Base-by-base conservation (phyloP, 495 filamentous ascomycete genomes). In the Talaromyces adpressus region DNA sequence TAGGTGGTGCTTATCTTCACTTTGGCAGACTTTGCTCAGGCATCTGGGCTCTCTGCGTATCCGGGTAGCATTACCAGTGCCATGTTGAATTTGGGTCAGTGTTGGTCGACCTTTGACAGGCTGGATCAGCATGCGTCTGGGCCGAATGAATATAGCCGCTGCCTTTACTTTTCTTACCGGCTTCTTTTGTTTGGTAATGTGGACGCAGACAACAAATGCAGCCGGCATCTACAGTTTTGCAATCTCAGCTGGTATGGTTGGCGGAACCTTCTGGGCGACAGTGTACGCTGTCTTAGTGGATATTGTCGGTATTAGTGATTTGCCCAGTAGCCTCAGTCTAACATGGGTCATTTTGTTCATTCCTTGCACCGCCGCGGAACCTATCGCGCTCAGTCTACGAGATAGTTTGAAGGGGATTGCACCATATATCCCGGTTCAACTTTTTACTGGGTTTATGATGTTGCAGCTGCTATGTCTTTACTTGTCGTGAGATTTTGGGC, bases 1-100 rank as follows among this genome's bases (percentile, higher is more conserved):
- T 96, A 94, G 66, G 79, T 90, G 54, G 87, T 89, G 12, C 77
- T 94, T 7, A 72, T 93, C 27, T 94, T 91, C 75, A 91, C 88
- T 47, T 75, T 95, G 36, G 83, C 89, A 16, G 88, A 90, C 64
- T 93, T 89, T 71, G 85, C 88, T 4, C 74, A 80, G 34, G 80
- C 81, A 1, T 78, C 91, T n/a, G 91, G 91, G 3, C 81, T 93
- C 27, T 79, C 80, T 2, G 75, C 85, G 1, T 79, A 80, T 30
- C 89, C 93, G 71, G 89, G 85, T 4, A 88, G 88, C 36, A 75
- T 90, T 57, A 80, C 89, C 12, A 84, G 85, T 0, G 91, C 91
- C 3, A 70, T 93, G 25, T 78, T 93, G 66, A 94, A 91, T 65
- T 73, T 92, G 66, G 82, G 87, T 52, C 85, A 89, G 72, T 86